phyloP scores from a whole-genome alignment of 805 yeast species.

The Candida stauntonica region DNA sequence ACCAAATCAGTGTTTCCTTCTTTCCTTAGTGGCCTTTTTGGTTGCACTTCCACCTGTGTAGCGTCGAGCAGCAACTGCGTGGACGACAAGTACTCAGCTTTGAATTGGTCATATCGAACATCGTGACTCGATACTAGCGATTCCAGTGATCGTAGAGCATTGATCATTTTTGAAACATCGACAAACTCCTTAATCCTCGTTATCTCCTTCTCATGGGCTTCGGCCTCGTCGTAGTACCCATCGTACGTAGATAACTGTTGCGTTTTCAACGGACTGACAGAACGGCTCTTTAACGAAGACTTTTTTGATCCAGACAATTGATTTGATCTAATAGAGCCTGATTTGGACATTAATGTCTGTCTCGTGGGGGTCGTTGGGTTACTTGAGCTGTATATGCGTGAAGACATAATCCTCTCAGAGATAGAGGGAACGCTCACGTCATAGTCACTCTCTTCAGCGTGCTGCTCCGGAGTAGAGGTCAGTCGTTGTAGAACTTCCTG shows the following conservation, averaged over 20 bases:
- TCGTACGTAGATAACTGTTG: too few species aligned
- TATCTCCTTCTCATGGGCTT: neutral
- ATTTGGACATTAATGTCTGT: neutral
- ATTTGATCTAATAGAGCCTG: neutral
- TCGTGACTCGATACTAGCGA: slow-evolving; percentile 4
- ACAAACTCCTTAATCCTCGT: slow-evolving; percentile 13
- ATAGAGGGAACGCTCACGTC: slow-evolving; percentile 11
- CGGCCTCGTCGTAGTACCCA: too few species aligned
- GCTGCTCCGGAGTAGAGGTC: slow-evolving; percentile 10
- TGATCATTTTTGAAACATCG: slow-evolving; percentile 8
- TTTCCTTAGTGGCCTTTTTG: neutral
- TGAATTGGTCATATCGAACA: slow-evolving; percentile 7
- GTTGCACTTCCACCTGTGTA: neutral
- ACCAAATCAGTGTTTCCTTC: slow-evolving; percentile 6
- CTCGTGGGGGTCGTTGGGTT: neutral
- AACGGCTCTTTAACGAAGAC: too few species aligned
- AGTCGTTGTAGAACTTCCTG: slow-evolving; percentile 12
- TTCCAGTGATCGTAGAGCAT: slow-evolving; percentile 10
- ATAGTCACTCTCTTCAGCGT: slow-evolving; percentile 16
- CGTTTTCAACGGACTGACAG: slow-evolving; percentile 1
- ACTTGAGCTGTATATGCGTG: neutral
- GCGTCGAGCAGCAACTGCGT: slow-evolving; percentile 8
- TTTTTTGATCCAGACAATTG: neutral
- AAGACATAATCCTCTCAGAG: slow-evolving; percentile 11
- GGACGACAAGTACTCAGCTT: slow-evolving; percentile 3